These are phyloP conservation scores for Pythium brachiatum DNA, from an alignment of 352 stramenopile genomes.

Conservation along the genomic window DNA sequence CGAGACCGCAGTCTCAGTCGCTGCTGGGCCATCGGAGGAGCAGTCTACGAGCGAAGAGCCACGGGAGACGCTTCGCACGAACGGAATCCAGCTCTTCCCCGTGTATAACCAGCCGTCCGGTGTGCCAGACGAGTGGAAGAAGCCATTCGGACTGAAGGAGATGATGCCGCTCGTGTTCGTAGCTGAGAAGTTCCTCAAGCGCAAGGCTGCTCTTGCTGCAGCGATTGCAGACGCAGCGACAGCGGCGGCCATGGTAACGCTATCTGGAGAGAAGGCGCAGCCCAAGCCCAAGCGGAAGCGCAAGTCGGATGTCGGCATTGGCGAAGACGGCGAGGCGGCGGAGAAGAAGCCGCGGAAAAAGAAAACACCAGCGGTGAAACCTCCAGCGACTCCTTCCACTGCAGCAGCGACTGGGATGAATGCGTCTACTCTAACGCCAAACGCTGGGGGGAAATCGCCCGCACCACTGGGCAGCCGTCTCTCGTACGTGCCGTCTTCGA, in stretches of 20 bases:
- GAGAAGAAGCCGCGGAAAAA: constrained; percentile 26
- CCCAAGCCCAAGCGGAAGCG: constrained; percentile 23
- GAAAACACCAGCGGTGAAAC: constrained; percentile 22
- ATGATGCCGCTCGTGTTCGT: constrained; percentile 52
- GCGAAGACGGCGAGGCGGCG: constrained; percentile 10
- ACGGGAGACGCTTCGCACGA: constrained; percentile 1
- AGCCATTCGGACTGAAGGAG: constrained; percentile 39
- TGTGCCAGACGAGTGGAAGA: constrained; percentile 34
- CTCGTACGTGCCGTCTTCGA: constrained; percentile 39
- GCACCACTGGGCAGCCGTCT: constrained; percentile 9
- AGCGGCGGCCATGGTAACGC: constrained; percentile 11
- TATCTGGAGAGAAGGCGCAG: constrained; percentile 12
- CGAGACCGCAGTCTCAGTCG: background rate
- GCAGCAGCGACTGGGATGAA: constrained; percentile 5
- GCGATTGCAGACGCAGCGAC: background rate
- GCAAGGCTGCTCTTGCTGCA: constrained; percentile 20
- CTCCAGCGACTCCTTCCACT: background rate
- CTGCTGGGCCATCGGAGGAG: background rate
- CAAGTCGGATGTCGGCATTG: background rate
- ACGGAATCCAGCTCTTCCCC: constrained; percentile 35
- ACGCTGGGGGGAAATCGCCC: constrained; percentile 1
- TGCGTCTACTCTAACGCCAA: background rate
- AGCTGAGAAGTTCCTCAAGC: constrained; percentile 55
- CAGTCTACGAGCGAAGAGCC: background rate
- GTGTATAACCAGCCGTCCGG: constrained; percentile 44